Evolutionary conservation across 345 rosid genomes (phyloP).

Genomic region (Xanthoceras sorbifolium): DNA sequence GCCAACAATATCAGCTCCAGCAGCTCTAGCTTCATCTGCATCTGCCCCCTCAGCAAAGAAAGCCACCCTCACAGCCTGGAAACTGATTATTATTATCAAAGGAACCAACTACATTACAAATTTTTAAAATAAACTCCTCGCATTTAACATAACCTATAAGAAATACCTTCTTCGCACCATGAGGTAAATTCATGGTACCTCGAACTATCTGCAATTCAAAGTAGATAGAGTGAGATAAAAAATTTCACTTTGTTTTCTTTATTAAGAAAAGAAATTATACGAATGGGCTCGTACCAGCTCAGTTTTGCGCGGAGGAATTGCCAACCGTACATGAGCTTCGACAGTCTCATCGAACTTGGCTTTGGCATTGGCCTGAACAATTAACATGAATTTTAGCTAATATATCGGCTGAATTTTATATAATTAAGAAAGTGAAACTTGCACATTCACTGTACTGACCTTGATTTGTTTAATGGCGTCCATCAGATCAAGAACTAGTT

Average conservation of each 20-base stretch:
- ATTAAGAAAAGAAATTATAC: too few species aligned
- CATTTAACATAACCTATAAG: constrained; percentile 13
- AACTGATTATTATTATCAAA: constrained; percentile 13
- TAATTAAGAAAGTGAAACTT: background rate
- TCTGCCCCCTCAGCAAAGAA: constrained; percentile 91
- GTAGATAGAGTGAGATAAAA: background rate
- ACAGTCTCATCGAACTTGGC: constrained; percentile 79
- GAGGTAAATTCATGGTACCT: constrained; percentile 85
- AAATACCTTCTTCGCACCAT: constrained; percentile 80
- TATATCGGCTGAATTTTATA: background rate
- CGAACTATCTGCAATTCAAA: constrained; percentile 76
- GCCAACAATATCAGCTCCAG: constrained; percentile 96
- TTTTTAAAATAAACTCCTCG: background rate
- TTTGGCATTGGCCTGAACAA: constrained; percentile 67
- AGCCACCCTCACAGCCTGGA: constrained; percentile 84
- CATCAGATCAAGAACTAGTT: constrained; percentile 64
- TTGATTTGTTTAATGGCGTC: constrained; percentile 85
- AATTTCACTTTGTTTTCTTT: too few species aligned
- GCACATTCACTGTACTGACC: constrained; percentile 40
- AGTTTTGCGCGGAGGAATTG: constrained; percentile 70
- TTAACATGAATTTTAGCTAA: constrained; percentile 18
- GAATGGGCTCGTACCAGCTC: constrained; percentile 57
- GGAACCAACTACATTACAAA: background rate
- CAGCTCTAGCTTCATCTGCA: constrained; percentile 96
- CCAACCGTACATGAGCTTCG: constrained; percentile 88